Percentiles rank a stretch among this genome's conserved stretches.
These are phyloP conservation scores for Trichophyton mentagrophytes DNA, from an alignment of 2,329 filamentous ascomycete genomes.

Conservation along the genomic window DNA sequence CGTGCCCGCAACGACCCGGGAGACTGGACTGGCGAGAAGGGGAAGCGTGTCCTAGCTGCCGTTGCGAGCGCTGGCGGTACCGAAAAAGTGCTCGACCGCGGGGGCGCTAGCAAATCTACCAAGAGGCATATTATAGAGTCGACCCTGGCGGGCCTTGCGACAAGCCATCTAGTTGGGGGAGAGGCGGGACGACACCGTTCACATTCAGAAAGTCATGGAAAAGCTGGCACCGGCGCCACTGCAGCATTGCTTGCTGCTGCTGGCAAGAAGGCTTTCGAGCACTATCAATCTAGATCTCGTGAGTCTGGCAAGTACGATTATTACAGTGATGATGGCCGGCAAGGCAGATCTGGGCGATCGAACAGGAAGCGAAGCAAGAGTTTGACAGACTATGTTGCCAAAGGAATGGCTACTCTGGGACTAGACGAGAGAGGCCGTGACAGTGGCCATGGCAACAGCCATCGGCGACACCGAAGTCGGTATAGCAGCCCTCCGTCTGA, in stretches of 20 bases:
- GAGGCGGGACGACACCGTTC: slow-evolving; percentile 47
- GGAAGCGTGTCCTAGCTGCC: slow-evolving; percentile 79
- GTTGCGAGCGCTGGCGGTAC: slow-evolving; percentile 75
- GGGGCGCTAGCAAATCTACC: slow-evolving; percentile 48
- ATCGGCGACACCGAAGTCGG: slow-evolving; percentile 19
- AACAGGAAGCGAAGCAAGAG: slow-evolving; percentile 34
- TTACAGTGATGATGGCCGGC: slow-evolving; percentile 39
- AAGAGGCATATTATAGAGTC: slow-evolving; percentile 77
- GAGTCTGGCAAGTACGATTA: slow-evolving; percentile 14
- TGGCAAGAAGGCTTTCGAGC: slow-evolving; percentile 36
- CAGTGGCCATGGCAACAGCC: slow-evolving; percentile 18
- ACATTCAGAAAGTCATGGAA: slow-evolving; percentile 23
- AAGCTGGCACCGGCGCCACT: slow-evolving; percentile 31
- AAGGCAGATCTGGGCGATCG: slow-evolving; percentile 41
- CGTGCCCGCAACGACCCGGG: slow-evolving; percentile 79
- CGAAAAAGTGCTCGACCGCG: slow-evolving; percentile 53
- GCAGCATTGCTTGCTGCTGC: slow-evolving; percentile 34
- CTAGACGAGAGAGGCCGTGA: slow-evolving; percentile 20
- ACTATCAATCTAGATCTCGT: slow-evolving; percentile 32
- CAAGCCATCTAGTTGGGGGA: slow-evolving; percentile 72
- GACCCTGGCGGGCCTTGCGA: slow-evolving; percentile 75
- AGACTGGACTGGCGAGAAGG: slow-evolving; percentile 80
- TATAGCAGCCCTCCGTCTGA: slow-evolving; percentile 20
- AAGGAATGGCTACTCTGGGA: slow-evolving; percentile 34
- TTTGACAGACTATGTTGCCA: slow-evolving; percentile 33